Conservation (phyloP, 306 rosid genomes). For the cucumber (Cucumis sativus) region DNA sequence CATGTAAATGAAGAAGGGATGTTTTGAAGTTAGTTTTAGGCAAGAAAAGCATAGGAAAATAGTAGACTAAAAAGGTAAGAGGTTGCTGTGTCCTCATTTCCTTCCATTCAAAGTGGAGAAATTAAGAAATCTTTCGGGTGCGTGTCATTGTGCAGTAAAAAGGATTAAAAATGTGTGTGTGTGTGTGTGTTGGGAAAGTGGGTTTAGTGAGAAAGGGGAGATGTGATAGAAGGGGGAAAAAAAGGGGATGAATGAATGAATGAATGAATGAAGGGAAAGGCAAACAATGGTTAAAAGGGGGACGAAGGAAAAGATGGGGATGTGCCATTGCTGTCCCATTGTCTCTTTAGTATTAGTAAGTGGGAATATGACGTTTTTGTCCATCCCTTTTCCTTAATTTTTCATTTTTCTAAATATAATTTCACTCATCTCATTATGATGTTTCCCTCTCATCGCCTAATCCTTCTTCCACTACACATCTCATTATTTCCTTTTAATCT, state of each 20-base stretch:
- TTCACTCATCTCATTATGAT: not conserved
- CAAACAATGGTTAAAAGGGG: not conserved
- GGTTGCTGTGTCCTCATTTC: not conserved
- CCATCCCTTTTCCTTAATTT: not conserved
- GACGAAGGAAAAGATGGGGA: not conserved
- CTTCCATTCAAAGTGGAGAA: conserved; percentile 1
- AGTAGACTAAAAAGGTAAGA: not conserved
- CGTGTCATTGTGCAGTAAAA: not conserved
- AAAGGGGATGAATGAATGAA: not conserved
- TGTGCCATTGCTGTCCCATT: conserved; percentile 6
- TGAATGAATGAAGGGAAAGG: not conserved
- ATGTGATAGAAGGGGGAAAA: not conserved
- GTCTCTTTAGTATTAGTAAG: conserved; percentile 1
- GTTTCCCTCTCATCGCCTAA: conserved; percentile 3
- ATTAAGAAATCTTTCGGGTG: not conserved
- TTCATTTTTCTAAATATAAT: not conserved
- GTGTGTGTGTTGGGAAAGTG: not conserved
- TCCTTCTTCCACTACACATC: not conserved
- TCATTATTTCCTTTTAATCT: not conserved
- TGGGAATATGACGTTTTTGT: conserved; percentile 7
- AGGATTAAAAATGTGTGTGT: too few species aligned
- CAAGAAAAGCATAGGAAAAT: not conserved
- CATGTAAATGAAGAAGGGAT: not conserved
- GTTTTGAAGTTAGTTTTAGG: not conserved
- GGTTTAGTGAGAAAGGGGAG: not conserved